Evolutionary conservation across 331 rosid species (phyloP).

Genomic region (Erythrophleum ivorense): DNA sequence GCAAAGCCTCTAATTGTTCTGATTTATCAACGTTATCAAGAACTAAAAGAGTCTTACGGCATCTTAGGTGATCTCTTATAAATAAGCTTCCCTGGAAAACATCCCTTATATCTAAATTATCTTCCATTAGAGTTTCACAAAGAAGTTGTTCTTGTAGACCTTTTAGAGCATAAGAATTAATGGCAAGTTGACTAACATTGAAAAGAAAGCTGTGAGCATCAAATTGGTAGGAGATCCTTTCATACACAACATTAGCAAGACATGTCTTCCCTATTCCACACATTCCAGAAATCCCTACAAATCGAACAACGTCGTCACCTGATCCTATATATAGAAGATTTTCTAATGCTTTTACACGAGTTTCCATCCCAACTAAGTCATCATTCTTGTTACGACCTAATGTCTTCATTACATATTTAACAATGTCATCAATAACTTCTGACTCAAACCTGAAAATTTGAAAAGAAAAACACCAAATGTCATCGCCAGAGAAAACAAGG

Average conservation of each 20-base stretch:
- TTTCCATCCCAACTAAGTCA: neutral
- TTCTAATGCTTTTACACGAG: neutral
- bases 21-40: neutral
- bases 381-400: no score
- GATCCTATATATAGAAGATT: neutral
- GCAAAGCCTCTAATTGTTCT: neutral
- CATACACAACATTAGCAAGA: neutral
- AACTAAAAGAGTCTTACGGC: neutral
- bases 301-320: neutral
- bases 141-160: no score
- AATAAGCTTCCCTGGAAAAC: no score
- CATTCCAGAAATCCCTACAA: neutral
- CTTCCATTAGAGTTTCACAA: no score
- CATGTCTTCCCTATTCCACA: neutral
- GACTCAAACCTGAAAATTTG: neutral
- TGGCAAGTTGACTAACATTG: neutral
- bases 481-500: neutral
- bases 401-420: no score
- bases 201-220: neutral
- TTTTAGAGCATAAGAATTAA: no score
- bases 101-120: no score
- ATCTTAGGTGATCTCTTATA: neutral
- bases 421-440: neutral
- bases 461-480: no score
- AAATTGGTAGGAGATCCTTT: neutral